phyloP scores from a whole-genome alignment of 148 eudicot genomes.

The Rhododendron simsii region DNA sequence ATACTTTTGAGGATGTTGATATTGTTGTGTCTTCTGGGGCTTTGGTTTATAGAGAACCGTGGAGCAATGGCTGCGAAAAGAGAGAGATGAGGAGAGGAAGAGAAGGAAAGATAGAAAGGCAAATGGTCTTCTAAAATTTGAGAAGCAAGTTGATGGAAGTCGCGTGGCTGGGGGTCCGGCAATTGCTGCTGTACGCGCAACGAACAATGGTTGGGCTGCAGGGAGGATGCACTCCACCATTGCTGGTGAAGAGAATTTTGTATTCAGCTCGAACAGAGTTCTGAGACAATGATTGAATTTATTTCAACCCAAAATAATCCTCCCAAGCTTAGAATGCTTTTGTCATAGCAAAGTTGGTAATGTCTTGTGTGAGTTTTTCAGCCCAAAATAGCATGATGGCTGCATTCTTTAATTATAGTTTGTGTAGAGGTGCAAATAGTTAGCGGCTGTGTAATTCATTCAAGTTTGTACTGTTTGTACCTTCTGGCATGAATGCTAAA shows the following conservation, averaged over 20 bases:
- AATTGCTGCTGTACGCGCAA: slow-evolving; percentile 39
- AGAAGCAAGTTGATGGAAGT: slow-evolving; percentile 62
- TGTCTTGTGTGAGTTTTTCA: neutral
- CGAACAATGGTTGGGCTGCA: slow-evolving; percentile 93
- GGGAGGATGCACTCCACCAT: slow-evolving; percentile 80
- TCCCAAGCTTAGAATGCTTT: neutral
- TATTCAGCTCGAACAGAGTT: slow-evolving; percentile 77
- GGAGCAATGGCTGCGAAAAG: slow-evolving; percentile 91
- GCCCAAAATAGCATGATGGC: neutral
- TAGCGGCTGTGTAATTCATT: neutral
- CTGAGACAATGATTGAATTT: slow-evolving; percentile 30
- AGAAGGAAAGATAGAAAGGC: slow-evolving; percentile 83
- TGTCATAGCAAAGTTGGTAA: neutral
- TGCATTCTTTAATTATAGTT: neutral
- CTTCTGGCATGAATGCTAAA: neutral
- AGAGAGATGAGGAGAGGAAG: slow-evolving; percentile 60
- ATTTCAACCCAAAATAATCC: neutral
- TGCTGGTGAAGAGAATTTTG: slow-evolving; percentile 86
- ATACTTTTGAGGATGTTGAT: neutral
- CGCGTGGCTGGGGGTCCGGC: slow-evolving; percentile 76
- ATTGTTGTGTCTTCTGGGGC: neutral
- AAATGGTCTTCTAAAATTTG: slow-evolving; percentile 73
- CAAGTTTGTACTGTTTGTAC: neutral
- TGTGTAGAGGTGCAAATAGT: neutral
- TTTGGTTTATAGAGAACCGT: slow-evolving; percentile 69